Evolutionary conservation across 2,329 filamentous ascomycete genomes (phyloP).

Genomic region (Colletotrichum abscissum): DNA sequence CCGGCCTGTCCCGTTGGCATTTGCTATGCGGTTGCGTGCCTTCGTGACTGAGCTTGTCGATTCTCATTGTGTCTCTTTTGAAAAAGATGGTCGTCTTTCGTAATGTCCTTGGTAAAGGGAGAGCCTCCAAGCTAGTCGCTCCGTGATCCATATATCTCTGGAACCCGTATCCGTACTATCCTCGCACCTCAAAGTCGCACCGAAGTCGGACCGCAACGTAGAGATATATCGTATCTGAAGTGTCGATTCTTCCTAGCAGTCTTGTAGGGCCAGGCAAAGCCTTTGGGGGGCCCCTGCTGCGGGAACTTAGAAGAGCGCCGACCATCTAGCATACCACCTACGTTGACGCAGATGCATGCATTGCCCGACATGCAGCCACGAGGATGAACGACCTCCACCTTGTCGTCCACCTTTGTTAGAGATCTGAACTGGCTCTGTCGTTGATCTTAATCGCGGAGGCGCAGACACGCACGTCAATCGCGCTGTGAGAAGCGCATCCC

Average conservation of each 20-base stretch:
- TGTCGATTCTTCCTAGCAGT: neutral
- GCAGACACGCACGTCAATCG: too few species aligned
- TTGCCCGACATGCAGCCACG: neutral
- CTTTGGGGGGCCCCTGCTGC: neutral
- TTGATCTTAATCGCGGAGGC: neutral
- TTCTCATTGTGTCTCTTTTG: constrained; percentile 6
- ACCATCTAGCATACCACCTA: constrained; percentile 13
- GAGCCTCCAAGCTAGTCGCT: neutral
- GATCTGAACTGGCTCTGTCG: neutral
- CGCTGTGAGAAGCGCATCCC: neutral
- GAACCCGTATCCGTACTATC: neutral
- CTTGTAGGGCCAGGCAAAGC: constrained; percentile 26
- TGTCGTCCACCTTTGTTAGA: neutral
- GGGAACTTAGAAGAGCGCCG: neutral
- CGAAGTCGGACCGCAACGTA: constrained; percentile 13
- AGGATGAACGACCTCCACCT: neutral
- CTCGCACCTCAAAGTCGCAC: neutral
- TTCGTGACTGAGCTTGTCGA: constrained; percentile 21
- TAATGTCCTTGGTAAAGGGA: constrained; percentile 3
- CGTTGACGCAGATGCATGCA: constrained; percentile 24
- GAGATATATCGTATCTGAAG: neutral
- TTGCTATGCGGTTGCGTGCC: neutral
- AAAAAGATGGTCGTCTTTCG: neutral
- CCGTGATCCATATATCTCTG: neutral
- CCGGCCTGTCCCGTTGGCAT: neutral